A percentile compares a stretch with the other conserved stretches of the same genome.
These are phyloP conservation scores for Eremothecium coryli DNA, from an alignment of 1,139 yeast genomes.

Conservation along the genomic window DNA sequence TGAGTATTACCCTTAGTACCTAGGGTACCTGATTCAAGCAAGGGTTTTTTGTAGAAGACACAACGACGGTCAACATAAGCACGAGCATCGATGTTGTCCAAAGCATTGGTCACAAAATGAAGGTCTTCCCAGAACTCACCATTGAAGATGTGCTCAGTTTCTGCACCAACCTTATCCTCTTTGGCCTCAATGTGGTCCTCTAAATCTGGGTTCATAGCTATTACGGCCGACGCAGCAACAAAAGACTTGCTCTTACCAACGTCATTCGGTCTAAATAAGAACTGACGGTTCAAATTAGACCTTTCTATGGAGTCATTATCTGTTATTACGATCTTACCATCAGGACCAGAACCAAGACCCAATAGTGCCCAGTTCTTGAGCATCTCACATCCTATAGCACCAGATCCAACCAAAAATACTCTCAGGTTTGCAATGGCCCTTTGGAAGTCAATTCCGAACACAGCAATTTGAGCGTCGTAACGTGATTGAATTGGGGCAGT, in stretches of 20 bases:
- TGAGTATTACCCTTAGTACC: constrained; percentile 99
- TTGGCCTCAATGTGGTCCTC: constrained; percentile 65
- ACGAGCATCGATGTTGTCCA: constrained; percentile 96
- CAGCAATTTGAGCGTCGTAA: constrained; percentile 90
- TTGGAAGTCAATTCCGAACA: constrained; percentile 75
- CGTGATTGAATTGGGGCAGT: constrained; percentile 72
- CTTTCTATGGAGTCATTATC: constrained; percentile 95
- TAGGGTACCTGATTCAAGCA: constrained; percentile 91
- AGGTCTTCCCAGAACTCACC: constrained; percentile 79
- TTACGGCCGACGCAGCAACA: constrained; percentile 80
- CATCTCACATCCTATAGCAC: constrained; percentile 99
- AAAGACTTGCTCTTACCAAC: constrained; percentile 89
- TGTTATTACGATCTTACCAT: constrained; percentile 76
- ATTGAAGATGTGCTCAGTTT: constrained; percentile 78
- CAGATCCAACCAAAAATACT: constrained; percentile 91
- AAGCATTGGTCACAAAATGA: constrained; percentile 89
- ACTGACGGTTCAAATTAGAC: constrained; percentile 92
- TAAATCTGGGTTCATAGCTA: constrained; percentile 76
- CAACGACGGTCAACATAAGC: constrained; percentile 96
- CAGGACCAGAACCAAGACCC: constrained; percentile 88
- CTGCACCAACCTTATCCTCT: constrained; percentile 86
- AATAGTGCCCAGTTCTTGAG: constrained; percentile 95
- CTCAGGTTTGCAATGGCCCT: constrained; percentile 63
- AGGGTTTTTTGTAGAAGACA: constrained; percentile 82
- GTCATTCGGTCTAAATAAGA: constrained; percentile 85